Conservation (phyloP, 2,329 filamentous ascomycete genomes). For the Bipolaris sorokiniana region DNA sequence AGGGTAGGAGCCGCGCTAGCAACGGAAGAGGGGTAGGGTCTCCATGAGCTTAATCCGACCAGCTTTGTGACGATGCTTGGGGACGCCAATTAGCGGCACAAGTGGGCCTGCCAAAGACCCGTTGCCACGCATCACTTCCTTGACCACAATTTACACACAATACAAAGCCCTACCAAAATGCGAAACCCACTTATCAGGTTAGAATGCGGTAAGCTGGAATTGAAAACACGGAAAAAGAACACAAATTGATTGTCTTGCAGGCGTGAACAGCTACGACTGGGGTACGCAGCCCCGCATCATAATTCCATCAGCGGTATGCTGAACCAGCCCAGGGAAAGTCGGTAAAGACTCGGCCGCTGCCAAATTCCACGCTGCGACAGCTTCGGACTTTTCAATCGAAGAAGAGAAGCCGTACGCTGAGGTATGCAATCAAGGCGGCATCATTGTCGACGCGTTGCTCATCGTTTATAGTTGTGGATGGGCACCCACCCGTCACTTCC, state of each 20-base stretch:
- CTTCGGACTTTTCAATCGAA: conserved; percentile 77
- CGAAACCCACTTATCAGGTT: conserved; percentile 80
- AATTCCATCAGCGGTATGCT: conserved; percentile 31
- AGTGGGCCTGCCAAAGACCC: conserved; percentile 25
- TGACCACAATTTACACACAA: conserved; percentile 12
- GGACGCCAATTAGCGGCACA: conserved; percentile 7
- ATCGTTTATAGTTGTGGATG: conserved; percentile 85
- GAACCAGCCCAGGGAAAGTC: conserved; percentile 70
- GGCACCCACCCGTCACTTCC: conserved; percentile 96
- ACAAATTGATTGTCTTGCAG: conserved; percentile 55
- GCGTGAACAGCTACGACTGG: conserved; percentile 99
- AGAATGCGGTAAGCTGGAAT: conserved; percentile 65
- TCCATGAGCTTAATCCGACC: conserved; percentile 30
- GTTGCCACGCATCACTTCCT: conserved; percentile 14
- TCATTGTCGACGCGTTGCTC: conserved; percentile 19
- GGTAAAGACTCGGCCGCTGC: conserved; percentile 87
- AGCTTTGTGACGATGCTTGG: conserved; percentile 26
- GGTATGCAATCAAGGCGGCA: conserved; percentile 54
- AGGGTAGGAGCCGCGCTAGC: conserved; percentile 30
- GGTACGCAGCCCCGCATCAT: conserved; percentile 57
- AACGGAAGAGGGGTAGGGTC: conserved; percentile 27
- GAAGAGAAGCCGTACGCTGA: conserved; percentile 93
- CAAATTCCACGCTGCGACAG: conserved; percentile 84
- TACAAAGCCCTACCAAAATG: conserved; percentile 30
- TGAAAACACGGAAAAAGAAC: conserved; percentile 13